Evolutionary conservation across 768 basidiomycete species (phyloP).

Genomic region (Chalciporus sphaerocephalus): DNA sequence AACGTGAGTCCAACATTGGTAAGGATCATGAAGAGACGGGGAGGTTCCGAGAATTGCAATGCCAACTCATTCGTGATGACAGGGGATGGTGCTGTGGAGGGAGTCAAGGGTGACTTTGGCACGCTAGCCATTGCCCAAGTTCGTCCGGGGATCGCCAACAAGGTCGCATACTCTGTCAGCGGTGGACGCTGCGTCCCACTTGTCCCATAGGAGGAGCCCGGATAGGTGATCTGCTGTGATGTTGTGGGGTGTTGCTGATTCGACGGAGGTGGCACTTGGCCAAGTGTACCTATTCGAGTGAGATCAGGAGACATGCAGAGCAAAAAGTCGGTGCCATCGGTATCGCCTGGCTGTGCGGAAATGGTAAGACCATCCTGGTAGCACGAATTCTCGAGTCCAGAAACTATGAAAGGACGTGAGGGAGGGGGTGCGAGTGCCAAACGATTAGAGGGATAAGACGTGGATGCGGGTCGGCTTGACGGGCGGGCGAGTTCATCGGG

Average conservation of each 20-base stretch:
- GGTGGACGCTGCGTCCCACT: conserved; percentile 50
- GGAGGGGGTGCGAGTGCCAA: conserved; percentile 39
- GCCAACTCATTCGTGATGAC: conserved; percentile 74
- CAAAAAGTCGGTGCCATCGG: conserved; percentile 68
- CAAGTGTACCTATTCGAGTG: conserved; percentile 64
- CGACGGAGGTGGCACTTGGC: conserved; percentile 54
- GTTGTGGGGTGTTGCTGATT: conserved; percentile 32
- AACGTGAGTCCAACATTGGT: conserved; percentile 84
- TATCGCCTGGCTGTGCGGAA: conserved; percentile 70
- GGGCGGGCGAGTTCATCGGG: conserved; percentile 63
- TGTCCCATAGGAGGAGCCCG: conserved; percentile 38
- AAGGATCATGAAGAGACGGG: conserved; percentile 81
- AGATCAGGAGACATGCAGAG: conserved; percentile 75
- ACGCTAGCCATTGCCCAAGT: conserved; percentile 80
- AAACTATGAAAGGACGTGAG: conserved; percentile 55
- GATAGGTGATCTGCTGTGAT: conserved; percentile 38
- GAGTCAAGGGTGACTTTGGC: conserved; percentile 31
- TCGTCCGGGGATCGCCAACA: conserved; percentile 75
- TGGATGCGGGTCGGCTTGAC: conserved; percentile 40
- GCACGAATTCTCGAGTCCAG: conserved; percentile 56
- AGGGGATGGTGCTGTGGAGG: conserved; percentile 44
- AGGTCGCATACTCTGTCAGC: conserved; percentile 70
- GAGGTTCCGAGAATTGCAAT: conserved; percentile 69
- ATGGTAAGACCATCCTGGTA: conserved; percentile 66
- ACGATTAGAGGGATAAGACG: conserved; percentile 47